Base-by-base conservation (phyloP, 495 filamentous ascomycete species). In the Aspergillus haitiensis region DNA sequence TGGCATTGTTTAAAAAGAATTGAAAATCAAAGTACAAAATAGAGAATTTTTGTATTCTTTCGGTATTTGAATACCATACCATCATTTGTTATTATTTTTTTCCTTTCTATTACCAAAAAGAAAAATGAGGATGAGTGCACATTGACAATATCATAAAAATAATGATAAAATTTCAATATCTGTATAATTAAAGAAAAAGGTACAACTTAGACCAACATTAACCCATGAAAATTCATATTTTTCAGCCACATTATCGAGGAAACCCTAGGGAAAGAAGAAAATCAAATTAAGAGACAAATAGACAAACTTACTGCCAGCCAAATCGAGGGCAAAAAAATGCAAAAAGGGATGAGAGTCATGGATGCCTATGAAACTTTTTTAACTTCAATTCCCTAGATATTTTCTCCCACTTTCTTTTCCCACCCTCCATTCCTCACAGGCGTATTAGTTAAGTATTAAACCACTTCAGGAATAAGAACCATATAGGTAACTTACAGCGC, bases 211-310 rank as follows among this genome's bases (percentile, higher is more conserved):
- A 21, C 21, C 44, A 18, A 18, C 44, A 21, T 21, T 9, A 7
- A 47, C 21, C 27, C 9, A 47, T 47, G 3, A 18, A 47, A 16
- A 18, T 18, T 18, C 10, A 47, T 18, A 47, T 47, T 47, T 47
- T 47, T 47, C 15, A 47, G 44, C 15, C 44, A 47, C 44, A 47
- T 47, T 47, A 16, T 21, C 27, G 44, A 9, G 44, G 15, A 46
- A 46, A n/a, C n/a, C n/a, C n/a, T 15, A 46, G 8, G 8, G 15
- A 18, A 15, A 16, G 44, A n/a, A 40, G 37, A 47, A n/a, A 47
- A 47, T 21, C 16, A 47, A 15, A 47, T 21, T 7, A 47, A 46
- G 5, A 46, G n/a, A n/a, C n/a, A n/a, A n/a, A 1, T 27, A 3
- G 21, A 27, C 21, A 27, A 27, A 27, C 21, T 27, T 3, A 27